Conservation (phyloP, 192 early-diverging fungal species). For the Rhizophagus sp. region DNA sequence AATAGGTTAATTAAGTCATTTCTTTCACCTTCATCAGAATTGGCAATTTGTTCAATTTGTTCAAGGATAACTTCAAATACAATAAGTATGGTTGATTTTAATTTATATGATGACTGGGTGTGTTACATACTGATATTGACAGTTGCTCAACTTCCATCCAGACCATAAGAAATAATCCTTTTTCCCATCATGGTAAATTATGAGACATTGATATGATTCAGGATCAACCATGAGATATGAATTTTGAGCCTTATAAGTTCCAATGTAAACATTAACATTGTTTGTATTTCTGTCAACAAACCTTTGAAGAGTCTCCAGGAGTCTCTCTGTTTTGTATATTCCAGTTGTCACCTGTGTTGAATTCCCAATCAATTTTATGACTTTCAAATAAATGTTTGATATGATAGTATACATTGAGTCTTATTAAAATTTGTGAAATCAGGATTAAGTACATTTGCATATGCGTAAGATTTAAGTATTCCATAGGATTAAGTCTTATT, state of each 20-base stretch:
- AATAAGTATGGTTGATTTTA: background rate
- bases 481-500: background rate
- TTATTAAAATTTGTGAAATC: conserved; percentile 3
- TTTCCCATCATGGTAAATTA: conserved; percentile 10
- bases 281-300: background rate
- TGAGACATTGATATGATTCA: background rate
- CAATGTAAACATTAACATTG: background rate
- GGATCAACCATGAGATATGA: background rate
- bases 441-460: background rate
- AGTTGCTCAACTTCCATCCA: background rate
- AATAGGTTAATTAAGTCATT: too few species aligned
- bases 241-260: background rate
- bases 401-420: background rate
- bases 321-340: background rate
- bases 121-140: background rate
- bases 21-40: background rate
- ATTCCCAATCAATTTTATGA: background rate
- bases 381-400: background rate
- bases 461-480: background rate
- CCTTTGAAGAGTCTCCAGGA: background rate
- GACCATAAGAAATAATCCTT: conserved; percentile 22
- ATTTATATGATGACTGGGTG: background rate
- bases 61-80: background rate
- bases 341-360: background rate
- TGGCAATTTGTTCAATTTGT: background rate